Base-by-base conservation (phyloP, 1,139 yeast species). In the Entelexis paramagnoliae region DNA sequence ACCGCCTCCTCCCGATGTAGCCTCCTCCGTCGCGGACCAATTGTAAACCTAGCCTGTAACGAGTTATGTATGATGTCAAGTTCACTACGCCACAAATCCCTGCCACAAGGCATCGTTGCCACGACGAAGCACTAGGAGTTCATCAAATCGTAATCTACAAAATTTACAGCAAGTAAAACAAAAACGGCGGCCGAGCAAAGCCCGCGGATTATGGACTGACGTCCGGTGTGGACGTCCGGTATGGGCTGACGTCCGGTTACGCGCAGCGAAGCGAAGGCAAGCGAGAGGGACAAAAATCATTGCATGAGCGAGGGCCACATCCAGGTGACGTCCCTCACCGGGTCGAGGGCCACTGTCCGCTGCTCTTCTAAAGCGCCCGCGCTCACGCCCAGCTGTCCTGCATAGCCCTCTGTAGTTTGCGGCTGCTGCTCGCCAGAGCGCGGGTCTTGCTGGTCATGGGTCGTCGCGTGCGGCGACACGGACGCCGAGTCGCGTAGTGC, bases 221-320 rank as follows among this genome's bases (percentile, higher is more conserved):
- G 24, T 22, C 24, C 24, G 4, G 24, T 22, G 24, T 6, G 6
- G 24, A 4, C 24, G 24, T n/a, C n/a, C n/a, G n/a, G n/a, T n/a
- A n/a, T n/a, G n/a, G n/a, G n/a, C n/a, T n/a, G n/a, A n/a, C n/a
- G n/a, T n/a, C n/a, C n/a, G n/a, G n/a, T n/a, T n/a, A n/a, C n/a
- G n/a, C n/a, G n/a, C n/a, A n/a, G n/a, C n/a, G n/a, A n/a, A n/a
- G n/a, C n/a, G n/a, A n/a, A n/a, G n/a, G n/a, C n/a, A n/a, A n/a
- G n/a, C n/a, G n/a, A n/a, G n/a, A n/a, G n/a, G n/a, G n/a, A n/a
- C n/a, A n/a, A n/a, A n/a, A 9, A 7, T 41, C 35, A 42, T n/a
- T 32, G 46, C 46, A 32, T 42, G 20, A 42, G 36, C 3, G 46
- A 42, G 13, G 46, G 46, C 46, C 46, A 42, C 28, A 32, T 30